Base-by-base conservation (phyloP, 78 protist genomes). In the Tieghemostelium lacteum region DNA sequence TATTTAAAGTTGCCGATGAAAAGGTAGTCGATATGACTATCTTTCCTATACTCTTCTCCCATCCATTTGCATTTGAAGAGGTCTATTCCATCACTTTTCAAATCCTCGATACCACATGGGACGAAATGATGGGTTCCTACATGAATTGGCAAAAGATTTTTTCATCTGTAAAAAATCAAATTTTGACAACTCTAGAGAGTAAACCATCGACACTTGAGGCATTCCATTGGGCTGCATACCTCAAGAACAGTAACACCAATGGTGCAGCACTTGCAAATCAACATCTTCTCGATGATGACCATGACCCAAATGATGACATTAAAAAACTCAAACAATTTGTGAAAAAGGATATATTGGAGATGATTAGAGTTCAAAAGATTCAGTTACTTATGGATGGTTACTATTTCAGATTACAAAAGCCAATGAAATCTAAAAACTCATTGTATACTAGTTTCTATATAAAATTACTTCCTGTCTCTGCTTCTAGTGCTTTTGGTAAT, bases 51-150 rank as follows among this genome's bases (percentile, higher is more conserved):
- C 64, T 86, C 1, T 86, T 86, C 19, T 73, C 85, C 24, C 92
- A 86, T 37, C 57, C 57, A 3, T 24, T 70, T 63, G 92, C 92
- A 4, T 86, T 86, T 42, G 87, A 86, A 60, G 92, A 86, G 45
- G 75, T 86, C 5, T 86, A 86, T 74, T 86, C 80, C 65, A 86
- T 73, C 10, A 63, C 92, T 22, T 86, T 86, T 52, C 66, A 86
- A 58, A 54, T 86, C 0, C 29, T 86, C 45, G 92, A 86, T 40
- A n/a, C 45, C 4, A 86, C 92, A 36, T 86, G 92, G 92, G 92
- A 86, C 37, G 73, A 69, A 17, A 86, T 86, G 92, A 86, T 64
- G 29, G 92, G 78, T 8, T 54, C 69, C 33, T 86, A 86, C 29
- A 86, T 86, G 92, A 33, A 86, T 31, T 86, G 40, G 52, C 78